Percentiles rank a stretch among this genome's conserved stretches.
phyloP scores from a whole-genome alignment of 768 basidiomycete species.

The Mycena leptocephala region DNA sequence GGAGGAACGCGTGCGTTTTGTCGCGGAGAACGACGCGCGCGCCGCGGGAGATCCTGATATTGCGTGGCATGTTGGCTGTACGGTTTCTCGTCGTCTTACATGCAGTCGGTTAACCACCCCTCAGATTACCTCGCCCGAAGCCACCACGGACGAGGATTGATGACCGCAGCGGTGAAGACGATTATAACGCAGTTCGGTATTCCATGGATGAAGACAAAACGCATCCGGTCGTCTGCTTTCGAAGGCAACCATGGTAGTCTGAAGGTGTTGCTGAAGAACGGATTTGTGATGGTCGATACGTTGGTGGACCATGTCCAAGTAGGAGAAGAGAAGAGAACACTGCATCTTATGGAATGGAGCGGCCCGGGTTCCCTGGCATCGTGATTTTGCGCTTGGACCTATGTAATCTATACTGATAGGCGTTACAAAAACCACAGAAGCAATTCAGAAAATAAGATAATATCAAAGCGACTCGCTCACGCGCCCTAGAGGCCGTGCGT shows the following conservation, averaged over 20 bases:
- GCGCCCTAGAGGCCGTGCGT: too few species aligned
- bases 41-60: slow-evolving; percentile 63
- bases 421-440: too few species aligned
- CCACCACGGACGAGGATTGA: slow-evolving; percentile 71
- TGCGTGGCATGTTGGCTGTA: slow-evolving; percentile 68
- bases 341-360: slow-evolving; percentile 31
- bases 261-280: slow-evolving; percentile 31
- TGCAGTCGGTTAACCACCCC: background rate
- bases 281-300: slow-evolving; percentile 11
- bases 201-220: slow-evolving; percentile 61
- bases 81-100: slow-evolving; percentile 14
- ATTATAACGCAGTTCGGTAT: slow-evolving; percentile 63
- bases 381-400: background rate
- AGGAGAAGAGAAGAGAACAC: background rate
- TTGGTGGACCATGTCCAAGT: slow-evolving; percentile 18
- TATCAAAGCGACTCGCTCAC: too few species aligned
- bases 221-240: slow-evolving; percentile 52
- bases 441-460: too few species aligned
- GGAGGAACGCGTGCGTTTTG: slow-evolving; percentile 50
- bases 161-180: slow-evolving; percentile 62
- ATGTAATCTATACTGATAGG: too few species aligned
- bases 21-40: slow-evolving; percentile 55
- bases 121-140: slow-evolving; percentile 68
- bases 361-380: background rate
- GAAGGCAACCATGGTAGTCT: slow-evolving; percentile 31